Conservation (phyloP, 345 rosid genomes). For the Populus euphratica region DNA sequence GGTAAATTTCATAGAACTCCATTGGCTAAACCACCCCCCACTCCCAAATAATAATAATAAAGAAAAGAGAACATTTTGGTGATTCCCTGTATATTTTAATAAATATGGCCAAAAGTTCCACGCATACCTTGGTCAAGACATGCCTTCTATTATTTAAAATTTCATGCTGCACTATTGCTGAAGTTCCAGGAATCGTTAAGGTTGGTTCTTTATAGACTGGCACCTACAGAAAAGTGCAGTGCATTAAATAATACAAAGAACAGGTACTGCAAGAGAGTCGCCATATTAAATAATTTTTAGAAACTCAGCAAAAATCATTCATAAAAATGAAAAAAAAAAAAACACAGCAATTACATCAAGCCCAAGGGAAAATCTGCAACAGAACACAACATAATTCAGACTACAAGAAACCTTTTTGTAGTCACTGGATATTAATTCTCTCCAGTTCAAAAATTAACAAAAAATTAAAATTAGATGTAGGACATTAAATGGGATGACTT, state of each 20-base stretch:
- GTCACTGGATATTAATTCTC: neutral
- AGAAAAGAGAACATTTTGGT: neutral
- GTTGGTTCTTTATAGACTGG: slow-evolving; percentile 83
- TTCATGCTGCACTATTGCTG: slow-evolving; percentile 92
- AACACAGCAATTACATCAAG: neutral
- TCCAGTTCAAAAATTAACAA: neutral
- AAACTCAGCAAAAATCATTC: neutral
- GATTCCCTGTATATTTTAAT: neutral
- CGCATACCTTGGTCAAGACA: slow-evolving; percentile 83
- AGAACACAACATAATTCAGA: neutral
- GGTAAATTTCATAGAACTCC: slow-evolving; percentile 18
- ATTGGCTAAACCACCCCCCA: neutral
- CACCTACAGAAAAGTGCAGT: slow-evolving; percentile 42
- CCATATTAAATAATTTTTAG: neutral
- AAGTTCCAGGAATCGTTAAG: slow-evolving; percentile 70
- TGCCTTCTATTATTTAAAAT: slow-evolving; percentile 92
- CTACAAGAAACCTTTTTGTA: neutral
- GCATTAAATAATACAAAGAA: neutral
- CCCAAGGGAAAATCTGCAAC: neutral
- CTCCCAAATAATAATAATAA: too few species aligned
- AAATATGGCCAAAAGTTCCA: slow-evolving; percentile 6
- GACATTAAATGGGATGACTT: neutral
- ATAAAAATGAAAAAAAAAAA: neutral
- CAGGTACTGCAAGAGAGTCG: neutral
- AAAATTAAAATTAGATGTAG: neutral